Conservation (phyloP, 805 yeast genomes). For the Danielia reshetovae region DNA sequence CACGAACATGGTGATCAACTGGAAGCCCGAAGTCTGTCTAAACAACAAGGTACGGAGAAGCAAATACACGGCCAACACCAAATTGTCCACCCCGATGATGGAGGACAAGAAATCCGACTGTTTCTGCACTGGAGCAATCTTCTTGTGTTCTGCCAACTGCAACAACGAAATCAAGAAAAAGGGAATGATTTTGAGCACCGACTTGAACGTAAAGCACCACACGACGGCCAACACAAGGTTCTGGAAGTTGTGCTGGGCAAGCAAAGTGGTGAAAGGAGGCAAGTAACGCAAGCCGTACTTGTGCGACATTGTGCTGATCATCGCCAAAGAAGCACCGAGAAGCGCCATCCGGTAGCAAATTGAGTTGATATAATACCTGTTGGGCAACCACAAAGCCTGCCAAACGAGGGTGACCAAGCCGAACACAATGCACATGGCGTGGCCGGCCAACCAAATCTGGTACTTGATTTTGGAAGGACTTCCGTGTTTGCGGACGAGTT, state of each 20-base stretch:
- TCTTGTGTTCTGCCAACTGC: slow-evolving; percentile 45
- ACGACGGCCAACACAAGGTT: slow-evolving; percentile 48
- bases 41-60: slow-evolving; percentile 56
- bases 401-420: slow-evolving; percentile 39
- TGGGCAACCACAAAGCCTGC: slow-evolving; percentile 38
- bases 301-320: slow-evolving; percentile 50
- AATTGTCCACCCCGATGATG: slow-evolving; percentile 58
- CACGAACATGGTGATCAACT: slow-evolving; percentile 50
- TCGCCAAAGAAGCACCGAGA: slow-evolving; percentile 52
- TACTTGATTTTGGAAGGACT: slow-evolving; percentile 40
- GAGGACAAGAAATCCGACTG: slow-evolving; percentile 38
- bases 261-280: slow-evolving; percentile 60
- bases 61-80: slow-evolving; percentile 50
- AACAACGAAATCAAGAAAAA: slow-evolving; percentile 52
- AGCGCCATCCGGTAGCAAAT: slow-evolving; percentile 53
- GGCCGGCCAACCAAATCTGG: slow-evolving; percentile 57
- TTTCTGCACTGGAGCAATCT: slow-evolving; percentile 39
- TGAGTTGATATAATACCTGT: slow-evolving; percentile 42
- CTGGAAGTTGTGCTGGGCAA: slow-evolving; percentile 77
- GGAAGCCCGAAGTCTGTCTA: slow-evolving; percentile 68
- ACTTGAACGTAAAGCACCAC: slow-evolving; percentile 64
- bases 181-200: slow-evolving; percentile 64
- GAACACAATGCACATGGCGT: slow-evolving; percentile 39
- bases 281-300: slow-evolving; percentile 53
- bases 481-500: slow-evolving; percentile 26